These are phyloP conservation scores for Vanilla planifolia DNA, from an alignment of 106 monocot genomes.

Conservation along the genomic window DNA sequence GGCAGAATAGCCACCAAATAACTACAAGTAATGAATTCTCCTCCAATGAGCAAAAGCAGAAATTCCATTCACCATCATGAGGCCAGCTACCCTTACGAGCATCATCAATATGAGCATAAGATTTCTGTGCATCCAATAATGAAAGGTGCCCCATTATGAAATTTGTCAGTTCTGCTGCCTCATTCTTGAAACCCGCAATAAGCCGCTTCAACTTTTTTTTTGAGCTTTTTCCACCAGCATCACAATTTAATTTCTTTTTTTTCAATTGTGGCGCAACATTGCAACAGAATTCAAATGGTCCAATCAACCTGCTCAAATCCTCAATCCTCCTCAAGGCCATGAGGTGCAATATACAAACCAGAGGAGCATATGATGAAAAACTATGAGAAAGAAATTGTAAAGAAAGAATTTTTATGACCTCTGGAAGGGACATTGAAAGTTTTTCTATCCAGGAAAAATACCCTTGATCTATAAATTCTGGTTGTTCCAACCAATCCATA, in stretches of 20 bases:
- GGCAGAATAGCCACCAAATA: slow-evolving; percentile 72
- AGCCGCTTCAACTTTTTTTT: slow-evolving; percentile 24
- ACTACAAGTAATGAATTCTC: slow-evolving; percentile 43
- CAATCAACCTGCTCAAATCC: slow-evolving; percentile 63
- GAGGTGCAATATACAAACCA: slow-evolving; percentile 48
- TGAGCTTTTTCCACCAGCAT: slow-evolving; percentile 6
- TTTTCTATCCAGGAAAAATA: slow-evolving; percentile 77
- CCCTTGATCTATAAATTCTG: slow-evolving; percentile 29
- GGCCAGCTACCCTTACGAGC: background rate
- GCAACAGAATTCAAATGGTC: slow-evolving; percentile 45
- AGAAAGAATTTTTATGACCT: slow-evolving; percentile 31
- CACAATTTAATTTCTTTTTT: slow-evolving; percentile 10
- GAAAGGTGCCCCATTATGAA: slow-evolving; percentile 35
- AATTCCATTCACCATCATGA: slow-evolving; percentile 36
- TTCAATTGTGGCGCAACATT: slow-evolving; percentile 12
- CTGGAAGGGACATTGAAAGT: slow-evolving; percentile 47
- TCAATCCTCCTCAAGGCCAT: slow-evolving; percentile 64
- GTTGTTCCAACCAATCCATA: slow-evolving; percentile 37
- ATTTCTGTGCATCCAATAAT: slow-evolving; percentile 13
- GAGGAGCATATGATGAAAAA: slow-evolving; percentile 22
- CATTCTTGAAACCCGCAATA: slow-evolving; percentile 20
- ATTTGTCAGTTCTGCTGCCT: slow-evolving; percentile 49
- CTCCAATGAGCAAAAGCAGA: slow-evolving; percentile 57
- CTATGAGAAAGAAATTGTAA: slow-evolving; percentile 18
- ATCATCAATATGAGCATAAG: slow-evolving; percentile 4